Percentiles rank a stretch among this genome's conserved stretches.
Evolutionary conservation across 2,329 filamentous ascomycete genomes (phyloP).

Genomic region (Pseudogymnoascus pannorum): DNA sequence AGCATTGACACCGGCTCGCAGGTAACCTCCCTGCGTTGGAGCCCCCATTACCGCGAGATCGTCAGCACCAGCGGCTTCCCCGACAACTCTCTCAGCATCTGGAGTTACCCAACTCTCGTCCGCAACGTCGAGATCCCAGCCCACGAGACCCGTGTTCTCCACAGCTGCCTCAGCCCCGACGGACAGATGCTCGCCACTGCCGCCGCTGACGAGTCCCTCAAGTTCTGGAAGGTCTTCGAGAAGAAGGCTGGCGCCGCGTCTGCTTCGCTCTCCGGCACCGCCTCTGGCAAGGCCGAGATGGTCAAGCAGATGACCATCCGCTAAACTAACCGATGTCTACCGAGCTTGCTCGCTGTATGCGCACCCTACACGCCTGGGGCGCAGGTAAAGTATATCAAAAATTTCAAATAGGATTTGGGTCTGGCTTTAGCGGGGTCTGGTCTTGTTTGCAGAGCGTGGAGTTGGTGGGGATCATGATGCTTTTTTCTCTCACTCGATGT

Average conservation of each 20-base stretch:
- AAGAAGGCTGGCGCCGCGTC: conserved; percentile 79
- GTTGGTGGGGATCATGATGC: conserved; percentile 37
- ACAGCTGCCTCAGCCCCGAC: conserved; percentile 94
- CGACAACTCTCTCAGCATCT: conserved; percentile 98
- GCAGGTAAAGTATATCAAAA: conserved; percentile 27
- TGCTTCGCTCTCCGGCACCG: conserved; percentile 55
- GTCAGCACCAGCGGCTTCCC: conserved; percentile 96
- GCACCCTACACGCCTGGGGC: conserved; percentile 8
- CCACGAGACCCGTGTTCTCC: conserved; percentile 91
- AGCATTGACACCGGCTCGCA: conserved; percentile 98
- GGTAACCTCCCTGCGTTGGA: conserved; percentile 94
- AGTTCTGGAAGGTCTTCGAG: conserved; percentile 99
- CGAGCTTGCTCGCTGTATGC: conserved; percentile 5
- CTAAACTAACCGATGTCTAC: conserved; percentile 42
- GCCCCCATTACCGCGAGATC: conserved; percentile 94
- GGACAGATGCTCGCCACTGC: conserved; percentile 97
- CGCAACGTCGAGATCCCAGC: conserved; percentile 97
- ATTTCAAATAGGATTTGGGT: conserved; percentile 21
- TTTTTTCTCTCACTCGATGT: conserved; percentile 35
- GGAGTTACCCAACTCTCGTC: conserved; percentile 95
- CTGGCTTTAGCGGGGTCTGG: conserved; percentile 34
- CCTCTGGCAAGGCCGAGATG: conserved; percentile 74
- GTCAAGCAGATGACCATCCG: conserved; percentile 94
- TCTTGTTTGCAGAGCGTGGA: conserved; percentile 44
- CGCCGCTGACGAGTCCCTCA: conserved; percentile 91